phyloP scores from a whole-genome alignment of 768 basidiomycete species.

The Russula virescens region DNA sequence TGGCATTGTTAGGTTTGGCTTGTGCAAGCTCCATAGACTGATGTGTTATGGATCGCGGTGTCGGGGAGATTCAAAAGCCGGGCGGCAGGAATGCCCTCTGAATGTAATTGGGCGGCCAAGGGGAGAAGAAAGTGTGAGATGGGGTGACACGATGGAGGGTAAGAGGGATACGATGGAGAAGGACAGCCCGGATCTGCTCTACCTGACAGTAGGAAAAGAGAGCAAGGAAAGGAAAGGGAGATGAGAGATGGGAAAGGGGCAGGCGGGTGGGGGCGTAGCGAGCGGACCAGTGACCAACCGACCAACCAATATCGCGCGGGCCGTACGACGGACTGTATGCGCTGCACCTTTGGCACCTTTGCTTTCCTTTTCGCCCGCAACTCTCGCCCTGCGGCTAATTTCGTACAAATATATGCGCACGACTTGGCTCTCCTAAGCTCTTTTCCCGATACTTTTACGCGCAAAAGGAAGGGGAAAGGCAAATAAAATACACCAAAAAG shows the following conservation, averaged over 20 bases:
- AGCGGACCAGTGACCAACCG: not conserved
- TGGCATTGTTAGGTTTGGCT: constrained; percentile 1
- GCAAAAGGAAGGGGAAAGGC: constrained; percentile 1
- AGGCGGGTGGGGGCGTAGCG: constrained; percentile 34
- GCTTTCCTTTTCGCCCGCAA: too few relatives aligned
- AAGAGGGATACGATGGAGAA: not conserved
- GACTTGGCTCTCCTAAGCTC: not conserved
- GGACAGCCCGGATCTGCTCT: not conserved
- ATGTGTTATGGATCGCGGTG: not conserved
- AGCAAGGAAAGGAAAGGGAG: not conserved
- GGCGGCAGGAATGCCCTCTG: not conserved
- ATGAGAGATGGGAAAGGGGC: constrained; percentile 19
- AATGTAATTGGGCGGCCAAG: not conserved
- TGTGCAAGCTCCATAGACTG: constrained; percentile 22
- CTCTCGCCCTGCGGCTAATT: not conserved
- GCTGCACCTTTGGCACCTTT: too few relatives aligned
- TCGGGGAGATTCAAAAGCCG: not conserved
- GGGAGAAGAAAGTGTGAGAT: not conserved
- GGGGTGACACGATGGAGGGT: not conserved
- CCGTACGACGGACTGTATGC: not conserved
- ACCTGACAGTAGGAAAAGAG: not conserved
- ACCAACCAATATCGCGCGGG: not conserved
- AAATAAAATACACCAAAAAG: not conserved
- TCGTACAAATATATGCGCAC: not conserved
- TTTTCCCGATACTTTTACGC: not conserved